Conservation (phyloP, 2,329 filamentous ascomycete genomes). For the Aspergillus flavus region DNA sequence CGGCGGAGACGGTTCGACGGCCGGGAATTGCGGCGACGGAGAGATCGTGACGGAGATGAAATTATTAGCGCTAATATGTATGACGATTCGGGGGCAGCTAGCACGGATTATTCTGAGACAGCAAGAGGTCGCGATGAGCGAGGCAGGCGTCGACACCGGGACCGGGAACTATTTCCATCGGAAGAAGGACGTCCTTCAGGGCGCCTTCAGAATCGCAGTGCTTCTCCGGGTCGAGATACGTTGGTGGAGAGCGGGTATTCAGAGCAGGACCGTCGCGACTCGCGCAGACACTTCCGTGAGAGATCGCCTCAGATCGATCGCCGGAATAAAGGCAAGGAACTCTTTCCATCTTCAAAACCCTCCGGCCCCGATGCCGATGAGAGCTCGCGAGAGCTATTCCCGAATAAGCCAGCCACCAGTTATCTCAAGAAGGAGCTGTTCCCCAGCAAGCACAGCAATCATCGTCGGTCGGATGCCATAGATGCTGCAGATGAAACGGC, state of each 20-base stretch:
- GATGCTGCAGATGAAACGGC: slow-evolving; percentile 59
- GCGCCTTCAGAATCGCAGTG: slow-evolving; percentile 61
- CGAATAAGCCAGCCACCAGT: slow-evolving; percentile 42
- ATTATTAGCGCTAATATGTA: slow-evolving; percentile 79
- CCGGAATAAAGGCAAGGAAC: slow-evolving; percentile 54
- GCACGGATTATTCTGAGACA: slow-evolving; percentile 31
- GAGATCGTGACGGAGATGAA: slow-evolving; percentile 53
- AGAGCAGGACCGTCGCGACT: slow-evolving; percentile 41
- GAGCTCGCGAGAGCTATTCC: slow-evolving; percentile 52
- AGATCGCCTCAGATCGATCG: slow-evolving; percentile 42
- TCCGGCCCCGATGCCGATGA: slow-evolving; percentile 29
- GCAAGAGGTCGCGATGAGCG: slow-evolving; percentile 33
- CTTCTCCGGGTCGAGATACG: slow-evolving; percentile 60
- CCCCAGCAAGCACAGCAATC: slow-evolving; percentile 51
- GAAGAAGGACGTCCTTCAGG: slow-evolving; percentile 40
- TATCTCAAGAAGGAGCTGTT: slow-evolving; percentile 62
- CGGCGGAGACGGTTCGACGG: slow-evolving; percentile 63
- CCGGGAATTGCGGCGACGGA: slow-evolving; percentile 51
- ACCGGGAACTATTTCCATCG: slow-evolving; percentile 44
- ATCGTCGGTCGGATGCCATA: slow-evolving; percentile 54
- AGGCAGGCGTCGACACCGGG: slow-evolving; percentile 30
- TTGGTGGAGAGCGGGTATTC: slow-evolving; percentile 43
- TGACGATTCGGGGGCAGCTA: slow-evolving; percentile 63
- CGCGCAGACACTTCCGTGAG: slow-evolving; percentile 44
- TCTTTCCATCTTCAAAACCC: slow-evolving; percentile 55